Evolutionary conservation across 768 basidiomycete species (phyloP).

Genomic region (Gymnopilus junonius): DNA sequence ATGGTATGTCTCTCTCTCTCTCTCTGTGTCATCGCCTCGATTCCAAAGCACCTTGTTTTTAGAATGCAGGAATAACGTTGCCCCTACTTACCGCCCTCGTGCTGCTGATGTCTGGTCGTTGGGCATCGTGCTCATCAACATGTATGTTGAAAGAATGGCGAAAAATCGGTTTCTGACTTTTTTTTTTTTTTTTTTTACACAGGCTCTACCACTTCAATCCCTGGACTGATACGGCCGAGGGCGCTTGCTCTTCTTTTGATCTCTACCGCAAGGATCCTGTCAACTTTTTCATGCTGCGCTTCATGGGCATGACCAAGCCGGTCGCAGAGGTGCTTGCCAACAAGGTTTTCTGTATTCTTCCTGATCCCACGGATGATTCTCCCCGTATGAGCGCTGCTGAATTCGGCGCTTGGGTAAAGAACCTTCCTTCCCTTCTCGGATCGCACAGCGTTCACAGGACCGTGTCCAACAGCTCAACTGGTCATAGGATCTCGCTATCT

Average conservation of each 20-base stretch:
- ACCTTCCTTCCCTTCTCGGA: conserved; percentile 75
- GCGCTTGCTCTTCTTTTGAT: conserved; percentile 81
- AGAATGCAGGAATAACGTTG: conserved; percentile 98
- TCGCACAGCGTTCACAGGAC: conserved; percentile 60
- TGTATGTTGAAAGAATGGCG: conserved; percentile 51
- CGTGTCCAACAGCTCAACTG: conserved; percentile 64
- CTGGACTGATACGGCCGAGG: conserved; percentile 93
- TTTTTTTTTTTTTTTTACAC: conserved; percentile 8
- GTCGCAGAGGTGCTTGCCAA: conserved; percentile 89
- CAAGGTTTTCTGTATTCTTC: conserved; percentile 82
- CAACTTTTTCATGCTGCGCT: conserved; percentile 87
- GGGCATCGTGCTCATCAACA: conserved; percentile 98
- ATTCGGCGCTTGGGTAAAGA: conserved; percentile 86
- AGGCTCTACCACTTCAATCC: conserved; percentile 98
- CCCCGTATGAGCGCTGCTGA: conserved; percentile 77
- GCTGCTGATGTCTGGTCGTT: conserved; percentile 99
- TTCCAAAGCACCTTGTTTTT: conserved; percentile 12
- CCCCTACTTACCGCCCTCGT: conserved; percentile 91
- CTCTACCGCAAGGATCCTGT: conserved; percentile 78
- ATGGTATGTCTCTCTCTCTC: conserved; percentile 60
- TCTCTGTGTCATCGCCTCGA: not conserved
- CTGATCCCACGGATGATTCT: conserved; percentile 65
- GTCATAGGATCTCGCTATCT: conserved; percentile 64
- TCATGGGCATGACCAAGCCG: conserved; percentile 84
- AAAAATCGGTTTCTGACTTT: not conserved